Conservation (phyloP, 2,329 filamentous ascomycete genomes). For the Trichoderma endophyticum region DNA sequence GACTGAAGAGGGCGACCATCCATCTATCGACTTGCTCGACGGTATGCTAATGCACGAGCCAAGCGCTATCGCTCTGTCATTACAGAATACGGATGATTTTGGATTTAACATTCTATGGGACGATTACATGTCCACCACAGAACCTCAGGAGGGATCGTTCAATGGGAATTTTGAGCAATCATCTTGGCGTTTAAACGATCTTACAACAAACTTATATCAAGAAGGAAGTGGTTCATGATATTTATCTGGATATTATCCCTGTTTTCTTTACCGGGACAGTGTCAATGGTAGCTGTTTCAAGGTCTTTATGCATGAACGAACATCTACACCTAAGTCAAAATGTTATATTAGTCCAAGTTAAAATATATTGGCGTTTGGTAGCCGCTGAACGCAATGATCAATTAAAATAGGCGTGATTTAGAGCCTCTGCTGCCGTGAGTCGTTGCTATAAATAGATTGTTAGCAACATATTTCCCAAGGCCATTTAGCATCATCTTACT, state of each 20-base stretch:
- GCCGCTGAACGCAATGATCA: not conserved
- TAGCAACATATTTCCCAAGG: not conserved
- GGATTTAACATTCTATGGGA: not conserved
- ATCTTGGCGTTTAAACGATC: not conserved
- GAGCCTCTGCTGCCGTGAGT: not conserved
- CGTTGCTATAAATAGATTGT: not conserved
- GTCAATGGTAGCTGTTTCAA: not conserved
- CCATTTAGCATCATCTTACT: constrained; percentile 45
- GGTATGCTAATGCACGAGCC: not conserved
- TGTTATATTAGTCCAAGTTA: not conserved
- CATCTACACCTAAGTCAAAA: not conserved
- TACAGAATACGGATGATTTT: not conserved
- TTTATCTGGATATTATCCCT: not conserved
- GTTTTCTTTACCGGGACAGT: not conserved
- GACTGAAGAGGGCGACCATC: not conserved
- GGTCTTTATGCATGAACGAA: not conserved
- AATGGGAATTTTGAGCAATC: not conserved
- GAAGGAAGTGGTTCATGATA: not conserved
- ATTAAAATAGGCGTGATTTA: not conserved
- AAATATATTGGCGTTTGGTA: not conserved
- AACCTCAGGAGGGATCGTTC: not conserved
- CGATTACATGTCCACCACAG: not conserved
- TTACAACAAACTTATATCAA: not conserved
- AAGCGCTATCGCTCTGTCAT: not conserved
- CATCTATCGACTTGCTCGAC: not conserved